phyloP scores from a whole-genome alignment of 257 asterid genomes.

The Galeopsis tetrahit region DNA sequence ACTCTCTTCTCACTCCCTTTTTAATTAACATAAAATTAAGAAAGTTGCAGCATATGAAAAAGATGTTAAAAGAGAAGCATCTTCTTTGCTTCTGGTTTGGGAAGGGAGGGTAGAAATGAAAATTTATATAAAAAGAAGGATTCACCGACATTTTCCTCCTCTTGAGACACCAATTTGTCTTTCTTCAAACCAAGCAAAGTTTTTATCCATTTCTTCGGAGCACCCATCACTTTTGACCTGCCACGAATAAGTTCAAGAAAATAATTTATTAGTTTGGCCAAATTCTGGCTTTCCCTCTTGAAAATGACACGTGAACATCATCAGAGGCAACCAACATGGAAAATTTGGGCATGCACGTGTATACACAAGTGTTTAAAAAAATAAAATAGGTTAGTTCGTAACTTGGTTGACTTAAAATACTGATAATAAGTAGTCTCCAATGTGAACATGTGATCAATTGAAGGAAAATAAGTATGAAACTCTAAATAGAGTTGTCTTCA shows the following conservation, averaged over 20 bases:
- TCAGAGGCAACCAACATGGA: neutral
- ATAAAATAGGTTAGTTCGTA: neutral
- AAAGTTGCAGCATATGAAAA: neutral
- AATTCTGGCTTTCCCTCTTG: neutral
- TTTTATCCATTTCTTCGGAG: conserved; percentile 82
- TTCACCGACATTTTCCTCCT: conserved; percentile 66
- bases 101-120: conserved; percentile 1
- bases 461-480: neutral
- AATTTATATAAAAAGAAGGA: conserved; percentile 11
- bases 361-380: neutral
- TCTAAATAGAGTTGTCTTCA: conserved; percentile 1
- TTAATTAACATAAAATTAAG: neutral
- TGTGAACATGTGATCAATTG: neutral
- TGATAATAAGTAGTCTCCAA: neutral
- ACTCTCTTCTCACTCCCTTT: neutral
- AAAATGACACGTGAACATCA: conserved; percentile 1
- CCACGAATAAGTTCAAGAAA: conserved; percentile 28
- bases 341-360: neutral
- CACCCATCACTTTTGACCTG: conserved; percentile 73
- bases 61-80: neutral
- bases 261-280: neutral
- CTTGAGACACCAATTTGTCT: conserved; percentile 57
- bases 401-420: neutral
- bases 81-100: neutral
- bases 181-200: conserved; percentile 72